A percentile compares a stretch with the other conserved stretches of the same genome.
Evolutionary conservation across 1,284 basidiomycete genomes (phyloP).

Genomic region (Malassezia pachydermatis): DNA sequence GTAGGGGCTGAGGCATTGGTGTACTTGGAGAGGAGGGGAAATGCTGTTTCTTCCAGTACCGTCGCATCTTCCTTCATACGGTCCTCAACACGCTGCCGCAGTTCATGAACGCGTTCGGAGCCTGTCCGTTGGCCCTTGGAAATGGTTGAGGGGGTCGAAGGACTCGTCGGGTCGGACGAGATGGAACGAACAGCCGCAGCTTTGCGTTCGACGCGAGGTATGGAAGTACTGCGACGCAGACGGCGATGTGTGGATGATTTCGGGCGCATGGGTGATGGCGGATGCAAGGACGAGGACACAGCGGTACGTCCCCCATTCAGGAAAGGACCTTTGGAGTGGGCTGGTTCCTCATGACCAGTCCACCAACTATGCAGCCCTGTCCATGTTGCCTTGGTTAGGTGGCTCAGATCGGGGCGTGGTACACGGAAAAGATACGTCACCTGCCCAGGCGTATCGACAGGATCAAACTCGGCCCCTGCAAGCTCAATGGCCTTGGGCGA

Average conservation of each 20-base stretch:
- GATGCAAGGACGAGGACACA: too few species aligned
- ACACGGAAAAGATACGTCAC: not conserved
- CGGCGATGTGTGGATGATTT: not conserved
- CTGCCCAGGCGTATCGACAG: not conserved
- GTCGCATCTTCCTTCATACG: constrained; percentile 5
- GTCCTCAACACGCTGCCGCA: constrained; percentile 5
- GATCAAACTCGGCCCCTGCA: constrained; percentile 6
- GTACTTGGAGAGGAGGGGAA: not conserved
- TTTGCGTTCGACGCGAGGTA: not conserved
- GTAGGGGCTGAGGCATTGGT: too few species aligned
- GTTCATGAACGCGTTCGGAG: constrained; percentile 6
- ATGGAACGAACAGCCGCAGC: not conserved
- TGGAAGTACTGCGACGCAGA: not conserved
- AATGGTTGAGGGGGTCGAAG: not conserved
- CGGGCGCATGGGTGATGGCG: not conserved
- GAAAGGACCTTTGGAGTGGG: not conserved
- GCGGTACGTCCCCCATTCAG: too few species aligned
- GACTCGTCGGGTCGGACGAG: not conserved
- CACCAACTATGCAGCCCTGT: constrained; percentile 10
- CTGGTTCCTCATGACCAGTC: constrained; percentile 1
- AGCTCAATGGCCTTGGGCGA: constrained; percentile 7
- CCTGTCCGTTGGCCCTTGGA: not conserved
- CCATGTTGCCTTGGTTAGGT: constrained; percentile 8
- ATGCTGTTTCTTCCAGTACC: too few species aligned
- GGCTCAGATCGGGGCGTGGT: not conserved